Conservation (phyloP, 2,329 filamentous ascomycete species). For the Penicillium hesseltinei region DNA sequence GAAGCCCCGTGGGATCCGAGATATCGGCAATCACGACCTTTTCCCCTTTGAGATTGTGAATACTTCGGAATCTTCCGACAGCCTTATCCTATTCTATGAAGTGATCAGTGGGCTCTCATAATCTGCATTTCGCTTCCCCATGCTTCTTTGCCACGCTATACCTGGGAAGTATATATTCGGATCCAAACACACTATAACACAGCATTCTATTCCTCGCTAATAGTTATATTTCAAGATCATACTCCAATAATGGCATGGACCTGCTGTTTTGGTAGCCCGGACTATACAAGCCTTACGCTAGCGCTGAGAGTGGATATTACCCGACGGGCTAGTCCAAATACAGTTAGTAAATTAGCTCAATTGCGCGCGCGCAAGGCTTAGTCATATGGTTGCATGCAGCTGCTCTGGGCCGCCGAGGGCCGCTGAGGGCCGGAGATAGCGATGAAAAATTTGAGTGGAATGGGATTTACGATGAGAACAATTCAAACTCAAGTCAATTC, state of each 20-base stretch:
- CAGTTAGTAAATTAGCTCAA: slow-evolving; percentile 8
- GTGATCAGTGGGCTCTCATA: neutral
- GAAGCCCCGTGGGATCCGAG: neutral
- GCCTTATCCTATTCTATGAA: neutral
- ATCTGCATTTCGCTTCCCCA: neutral
- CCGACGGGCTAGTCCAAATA: neutral
- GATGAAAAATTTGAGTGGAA: neutral
- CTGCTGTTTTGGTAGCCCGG: neutral
- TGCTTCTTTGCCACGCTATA: neutral
- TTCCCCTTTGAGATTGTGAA: neutral
- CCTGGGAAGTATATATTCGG: too few relatives aligned
- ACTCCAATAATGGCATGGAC: neutral
- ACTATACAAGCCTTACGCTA: neutral
- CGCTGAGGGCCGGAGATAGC: neutral
- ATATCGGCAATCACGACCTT: neutral
- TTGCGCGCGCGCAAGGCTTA: slow-evolving; percentile 1
- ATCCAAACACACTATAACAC: accelerated
- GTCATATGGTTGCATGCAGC: neutral
- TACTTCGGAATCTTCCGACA: neutral
- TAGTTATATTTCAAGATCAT: neutral
- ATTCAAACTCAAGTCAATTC: neutral
- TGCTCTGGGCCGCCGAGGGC: neutral
- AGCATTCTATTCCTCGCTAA: neutral
- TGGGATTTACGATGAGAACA: neutral
- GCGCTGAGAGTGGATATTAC: neutral